phyloP scores from a whole-genome alignment of 2,329 filamentous ascomycete genomes.

The Ophiostoma populinum region DNA sequence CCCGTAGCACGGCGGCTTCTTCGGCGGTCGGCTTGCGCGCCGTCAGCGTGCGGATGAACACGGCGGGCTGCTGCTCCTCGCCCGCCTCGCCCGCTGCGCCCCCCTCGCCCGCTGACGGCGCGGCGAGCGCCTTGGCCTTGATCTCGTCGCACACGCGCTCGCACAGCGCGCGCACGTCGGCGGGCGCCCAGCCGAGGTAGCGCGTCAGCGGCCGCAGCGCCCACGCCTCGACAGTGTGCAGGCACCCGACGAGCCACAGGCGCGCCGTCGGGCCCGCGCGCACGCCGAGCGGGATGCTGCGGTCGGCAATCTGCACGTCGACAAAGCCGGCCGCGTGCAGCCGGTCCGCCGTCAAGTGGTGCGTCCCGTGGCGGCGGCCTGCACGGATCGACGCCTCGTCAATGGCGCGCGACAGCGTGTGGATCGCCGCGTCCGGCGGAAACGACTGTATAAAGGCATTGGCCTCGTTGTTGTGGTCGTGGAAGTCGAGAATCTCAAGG shows the following conservation, averaged over 20 bases:
- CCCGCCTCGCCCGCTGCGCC: slow-evolving; percentile 28
- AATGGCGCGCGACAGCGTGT: slow-evolving; percentile 11
- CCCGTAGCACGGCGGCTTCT: slow-evolving; percentile 5
- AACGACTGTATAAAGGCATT: slow-evolving; percentile 16
- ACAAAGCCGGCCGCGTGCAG: slow-evolving; percentile 26
- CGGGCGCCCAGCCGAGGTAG: slow-evolving; percentile 33
- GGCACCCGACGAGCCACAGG: slow-evolving; percentile 25
- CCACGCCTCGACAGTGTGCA: slow-evolving; percentile 24
- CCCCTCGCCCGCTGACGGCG: slow-evolving; percentile 22
- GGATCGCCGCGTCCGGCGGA: slow-evolving; percentile 26
- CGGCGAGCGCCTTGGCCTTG: slow-evolving; percentile 29
- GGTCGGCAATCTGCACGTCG: slow-evolving; percentile 23
- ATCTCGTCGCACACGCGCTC: slow-evolving; percentile 30
- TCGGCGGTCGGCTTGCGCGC: slow-evolving; percentile 29
- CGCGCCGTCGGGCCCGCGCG: slow-evolving; percentile 24
- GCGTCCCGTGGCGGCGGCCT: slow-evolving; percentile 10
- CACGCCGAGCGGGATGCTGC: slow-evolving; percentile 29
- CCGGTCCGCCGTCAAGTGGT: slow-evolving; percentile 13
- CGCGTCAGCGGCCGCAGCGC: slow-evolving; percentile 33
- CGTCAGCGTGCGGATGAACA: slow-evolving; percentile 29
- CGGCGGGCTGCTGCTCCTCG: slow-evolving; percentile 20
- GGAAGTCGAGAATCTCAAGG: slow-evolving; percentile 29
- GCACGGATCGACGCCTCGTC: slow-evolving; percentile 27
- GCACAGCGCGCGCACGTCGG: slow-evolving; percentile 29
- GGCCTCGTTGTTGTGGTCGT: slow-evolving; percentile 18